These are phyloP conservation scores for Babesia ovis DNA, from an alignment of 169 alveolate genomes.

Conservation along the genomic window DNA sequence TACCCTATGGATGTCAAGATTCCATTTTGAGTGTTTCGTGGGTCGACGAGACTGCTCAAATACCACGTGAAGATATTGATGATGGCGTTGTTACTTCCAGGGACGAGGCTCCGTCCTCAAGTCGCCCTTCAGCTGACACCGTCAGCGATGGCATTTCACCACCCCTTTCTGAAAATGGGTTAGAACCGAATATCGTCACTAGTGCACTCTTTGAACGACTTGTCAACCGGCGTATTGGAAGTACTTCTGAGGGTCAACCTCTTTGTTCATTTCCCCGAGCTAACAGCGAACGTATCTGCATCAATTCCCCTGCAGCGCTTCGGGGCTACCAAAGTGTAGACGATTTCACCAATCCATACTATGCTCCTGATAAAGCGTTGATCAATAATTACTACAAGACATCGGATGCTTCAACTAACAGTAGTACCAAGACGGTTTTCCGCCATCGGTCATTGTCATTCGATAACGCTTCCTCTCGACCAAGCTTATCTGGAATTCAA, in stretches of 20 bases:
- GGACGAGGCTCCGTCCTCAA: not conserved
- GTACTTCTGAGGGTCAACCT: not conserved
- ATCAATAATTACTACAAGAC: too few species aligned
- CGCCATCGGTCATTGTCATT: not conserved
- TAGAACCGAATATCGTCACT: not conserved
- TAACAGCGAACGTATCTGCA: not conserved
- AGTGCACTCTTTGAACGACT: not conserved
- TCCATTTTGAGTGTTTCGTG: conserved; percentile 23
- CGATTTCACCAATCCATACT: not conserved
- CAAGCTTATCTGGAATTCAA: not conserved
- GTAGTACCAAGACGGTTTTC: not conserved
- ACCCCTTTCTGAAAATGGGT: not conserved
- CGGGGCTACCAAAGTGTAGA: not conserved
- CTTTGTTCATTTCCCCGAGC: not conserved
- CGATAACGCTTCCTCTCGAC: not conserved
- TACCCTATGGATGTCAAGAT: not conserved
- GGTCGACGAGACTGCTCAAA: not conserved
- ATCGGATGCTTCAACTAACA: not conserved
- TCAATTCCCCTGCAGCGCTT: not conserved
- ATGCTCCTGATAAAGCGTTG: too few species aligned
- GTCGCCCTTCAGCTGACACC: not conserved
- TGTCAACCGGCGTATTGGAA: not conserved
- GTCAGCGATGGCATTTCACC: not conserved
- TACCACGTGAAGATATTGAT: not conserved
- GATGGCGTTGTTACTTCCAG: not conserved